Conservation (phyloP, 495 filamentous ascomycete genomes). For the Endocarpon pusillum region DNA sequence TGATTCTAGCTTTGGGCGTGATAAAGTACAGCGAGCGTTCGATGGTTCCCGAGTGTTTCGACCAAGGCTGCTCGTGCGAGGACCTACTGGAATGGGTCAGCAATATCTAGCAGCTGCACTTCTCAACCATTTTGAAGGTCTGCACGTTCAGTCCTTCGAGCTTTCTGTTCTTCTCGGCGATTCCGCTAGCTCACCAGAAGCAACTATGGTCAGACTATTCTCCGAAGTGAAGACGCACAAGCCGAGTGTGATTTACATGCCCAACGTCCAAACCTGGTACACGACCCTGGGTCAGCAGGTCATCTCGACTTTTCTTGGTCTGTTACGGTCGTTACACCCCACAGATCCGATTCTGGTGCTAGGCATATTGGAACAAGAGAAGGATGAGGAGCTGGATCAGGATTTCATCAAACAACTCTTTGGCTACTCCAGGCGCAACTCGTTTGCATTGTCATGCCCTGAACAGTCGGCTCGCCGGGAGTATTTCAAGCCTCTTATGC, state of each 20-base stretch:
- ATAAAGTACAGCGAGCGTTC: conserved; percentile 79
- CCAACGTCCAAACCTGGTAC: conserved; percentile 77
- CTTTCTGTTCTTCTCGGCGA: conserved; percentile 63
- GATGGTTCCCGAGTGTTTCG: conserved; percentile 78
- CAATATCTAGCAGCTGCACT: conserved; percentile 77
- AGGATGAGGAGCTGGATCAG: conserved; percentile 33
- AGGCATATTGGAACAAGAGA: conserved; percentile 53
- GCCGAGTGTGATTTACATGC: conserved; percentile 90
- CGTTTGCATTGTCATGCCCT: conserved; percentile 49
- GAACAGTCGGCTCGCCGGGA: conserved; percentile 44
- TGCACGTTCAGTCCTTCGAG: conserved; percentile 93
- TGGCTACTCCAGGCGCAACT: conserved; percentile 63
- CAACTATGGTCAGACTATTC: conserved; percentile 76
- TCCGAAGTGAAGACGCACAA: conserved; percentile 84
- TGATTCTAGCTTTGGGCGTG: conserved; percentile 65
- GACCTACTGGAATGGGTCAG: conserved; percentile 79
- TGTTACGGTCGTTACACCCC: conserved; percentile 61
- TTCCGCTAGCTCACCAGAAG: conserved; percentile 58
- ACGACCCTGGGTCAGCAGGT: conserved; percentile 44
- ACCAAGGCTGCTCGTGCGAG: conserved; percentile 66
- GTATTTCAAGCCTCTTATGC: conserved; percentile 58
- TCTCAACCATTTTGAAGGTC: conserved; percentile 74
- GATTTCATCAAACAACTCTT: conserved; percentile 63
- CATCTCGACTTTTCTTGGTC: conserved; percentile 60
- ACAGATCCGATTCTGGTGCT: conserved; percentile 79